Conservation (phyloP, 768 basidiomycete species). For the Psilocybe subaeruginosa region DNA sequence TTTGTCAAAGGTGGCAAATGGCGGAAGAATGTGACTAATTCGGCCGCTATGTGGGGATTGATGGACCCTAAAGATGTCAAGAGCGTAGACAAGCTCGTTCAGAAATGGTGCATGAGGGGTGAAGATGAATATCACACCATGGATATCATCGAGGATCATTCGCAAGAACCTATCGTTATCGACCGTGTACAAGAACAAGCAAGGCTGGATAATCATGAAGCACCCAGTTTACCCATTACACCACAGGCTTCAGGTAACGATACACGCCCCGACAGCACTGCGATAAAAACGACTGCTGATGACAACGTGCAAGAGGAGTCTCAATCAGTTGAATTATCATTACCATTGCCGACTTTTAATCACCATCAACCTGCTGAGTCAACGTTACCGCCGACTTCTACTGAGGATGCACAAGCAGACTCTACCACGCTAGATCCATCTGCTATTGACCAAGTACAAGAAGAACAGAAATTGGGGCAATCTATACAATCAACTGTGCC, state of each 20-base stretch:
- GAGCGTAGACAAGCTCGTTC: constrained; percentile 35
- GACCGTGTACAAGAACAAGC: background rate
- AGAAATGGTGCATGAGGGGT: constrained; percentile 48
- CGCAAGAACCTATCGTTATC: background rate
- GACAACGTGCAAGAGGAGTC: too few relatives aligned
- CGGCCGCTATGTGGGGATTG: constrained; percentile 39
- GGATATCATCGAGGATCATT: background rate
- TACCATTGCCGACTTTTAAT: too few relatives aligned
- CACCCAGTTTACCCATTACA: background rate
- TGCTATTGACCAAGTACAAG: constrained; percentile 2
- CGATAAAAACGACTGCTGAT: too few relatives aligned
- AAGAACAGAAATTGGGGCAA: background rate
- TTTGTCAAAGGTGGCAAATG: constrained; percentile 64
- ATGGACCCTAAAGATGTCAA: constrained; percentile 45
- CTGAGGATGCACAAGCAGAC: too few relatives aligned
- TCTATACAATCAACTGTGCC: background rate
- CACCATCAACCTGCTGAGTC: too few relatives aligned
- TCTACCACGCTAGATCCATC: background rate
- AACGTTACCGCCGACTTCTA: too few relatives aligned
- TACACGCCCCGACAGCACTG: too few relatives aligned
- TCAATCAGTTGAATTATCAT: too few relatives aligned
- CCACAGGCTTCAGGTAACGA: background rate
- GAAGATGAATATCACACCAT: constrained; percentile 1
- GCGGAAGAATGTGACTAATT: constrained; percentile 40
- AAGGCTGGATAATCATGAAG: background rate